Evolutionary conservation across 495 filamentous ascomycete genomes (phyloP).

Genomic region (Hypoxylon trugodes): DNA sequence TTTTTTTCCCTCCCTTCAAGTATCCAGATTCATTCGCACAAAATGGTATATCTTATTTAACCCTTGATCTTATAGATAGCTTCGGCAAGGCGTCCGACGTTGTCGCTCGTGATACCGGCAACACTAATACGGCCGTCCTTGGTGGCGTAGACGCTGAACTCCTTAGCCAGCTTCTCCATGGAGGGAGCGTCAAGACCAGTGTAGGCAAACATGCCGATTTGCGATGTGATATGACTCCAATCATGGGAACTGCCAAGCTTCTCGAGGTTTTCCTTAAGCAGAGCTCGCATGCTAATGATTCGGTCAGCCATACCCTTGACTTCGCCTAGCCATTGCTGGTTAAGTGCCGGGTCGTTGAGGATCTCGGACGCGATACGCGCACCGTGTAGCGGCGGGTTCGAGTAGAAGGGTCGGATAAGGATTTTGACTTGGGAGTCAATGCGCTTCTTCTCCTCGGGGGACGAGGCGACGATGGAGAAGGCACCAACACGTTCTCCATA

Average conservation of each 20-base stretch:
- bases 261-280: constrained; percentile 93
- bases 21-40: no score
- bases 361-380: constrained; percentile 93
- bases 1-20: not conserved
- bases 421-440: constrained; percentile 99
- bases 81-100: constrained; percentile 93
- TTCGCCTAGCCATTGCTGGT: constrained; percentile 94
- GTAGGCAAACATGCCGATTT: constrained; percentile 99
- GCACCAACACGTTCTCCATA: constrained; percentile 98
- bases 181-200: constrained; percentile 92
- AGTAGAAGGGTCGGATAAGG: constrained; percentile 95
- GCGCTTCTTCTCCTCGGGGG: constrained; percentile 90
- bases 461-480: constrained; percentile 89
- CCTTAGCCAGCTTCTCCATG: constrained; percentile 91
- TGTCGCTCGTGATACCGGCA: constrained; percentile 91
- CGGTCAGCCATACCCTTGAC: constrained; percentile 99
- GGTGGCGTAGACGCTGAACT: constrained; percentile 98
- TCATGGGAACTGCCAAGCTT: constrained; percentile 93
- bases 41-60: constrained; percentile 39
- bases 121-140: constrained; percentile 98
- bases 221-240: constrained; percentile 98
- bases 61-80: constrained; percentile 92
- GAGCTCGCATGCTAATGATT: constrained; percentile 96
- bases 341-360: constrained; percentile 84
- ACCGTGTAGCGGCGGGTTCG: constrained; percentile 95